These are phyloP conservation scores for Bifiguratus adelaidae DNA, from an alignment of 192 early-diverging fungal genomes.

Conservation along the genomic window DNA sequence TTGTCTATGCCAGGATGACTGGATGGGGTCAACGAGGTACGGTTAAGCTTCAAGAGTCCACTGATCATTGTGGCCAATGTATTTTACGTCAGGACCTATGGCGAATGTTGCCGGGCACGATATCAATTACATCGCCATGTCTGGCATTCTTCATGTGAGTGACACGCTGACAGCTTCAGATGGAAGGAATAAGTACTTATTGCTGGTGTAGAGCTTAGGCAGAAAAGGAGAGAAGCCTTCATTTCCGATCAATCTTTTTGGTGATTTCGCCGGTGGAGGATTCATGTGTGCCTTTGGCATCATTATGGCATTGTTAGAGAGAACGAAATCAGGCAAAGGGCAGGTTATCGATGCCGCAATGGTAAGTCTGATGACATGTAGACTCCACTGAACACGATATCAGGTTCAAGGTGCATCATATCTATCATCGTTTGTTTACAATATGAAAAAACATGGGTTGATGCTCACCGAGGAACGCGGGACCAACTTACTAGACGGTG, in stretches of 20 bases:
- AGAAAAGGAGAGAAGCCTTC: constrained; percentile 25
- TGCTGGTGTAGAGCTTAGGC: constrained; percentile 28
- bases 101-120: constrained; percentile 49
- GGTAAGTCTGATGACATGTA: constrained; percentile 12
- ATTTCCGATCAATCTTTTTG: constrained; percentile 29
- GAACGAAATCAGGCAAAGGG: constrained; percentile 45
- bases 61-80: not conserved
- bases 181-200: not conserved
- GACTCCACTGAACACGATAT: not conserved
- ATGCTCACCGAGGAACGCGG: constrained; percentile 41
- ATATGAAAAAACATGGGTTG: constrained; percentile 40
- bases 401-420: constrained; percentile 40
- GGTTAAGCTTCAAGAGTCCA: not conserved
- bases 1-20: constrained; percentile 54
- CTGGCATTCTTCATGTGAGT: constrained; percentile 44
- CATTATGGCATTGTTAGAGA: constrained; percentile 46
- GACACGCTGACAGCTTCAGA: not conserved
- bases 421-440: constrained; percentile 45
- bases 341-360: constrained; percentile 54
- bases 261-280: constrained; percentile 62
- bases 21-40: constrained; percentile 54
- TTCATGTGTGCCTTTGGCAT: constrained; percentile 53
- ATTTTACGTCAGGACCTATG: constrained; percentile 16
- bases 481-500: constrained; percentile 49
- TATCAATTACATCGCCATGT: constrained; percentile 58